Evolutionary conservation across 169 alveolate genomes (phyloP), one percentile per base, ranked within the genome.

Genomic region (Cryptosporidium bovis): DNA sequence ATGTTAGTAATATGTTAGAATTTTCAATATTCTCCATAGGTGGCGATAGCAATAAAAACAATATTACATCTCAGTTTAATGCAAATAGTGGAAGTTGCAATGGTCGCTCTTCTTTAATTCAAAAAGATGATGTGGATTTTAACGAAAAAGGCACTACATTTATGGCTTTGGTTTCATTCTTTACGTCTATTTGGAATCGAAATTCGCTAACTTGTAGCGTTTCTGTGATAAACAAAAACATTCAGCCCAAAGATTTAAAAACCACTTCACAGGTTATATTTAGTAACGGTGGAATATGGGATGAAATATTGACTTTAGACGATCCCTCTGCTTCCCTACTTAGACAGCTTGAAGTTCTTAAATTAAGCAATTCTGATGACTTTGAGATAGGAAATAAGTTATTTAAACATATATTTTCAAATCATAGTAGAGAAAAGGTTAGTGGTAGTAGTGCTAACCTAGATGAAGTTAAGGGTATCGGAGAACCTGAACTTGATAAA

Each of bases 211-310:
- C 87, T 3, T 77, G 87, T 24, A 77, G 64, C 40, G 87, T 77
- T 40, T 77, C 87, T 15, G 87, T 77, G 40, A 77, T 77, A n/a
- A 77, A 62, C 53, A 77, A 62, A 66, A 77, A 77, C 44, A 62
- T 77, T 36, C 87, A 77, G 65, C 87, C 87, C 5, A 77, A 77
- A 13, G 87, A 77, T 44, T 7, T 60, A 10, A 77, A 62, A 27
- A 60, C 71, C 2, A 66, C 44, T 27, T 60, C 87, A 4, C 87
- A 77, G 36, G 27, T 77, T 5, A 77, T 77, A 60, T 77, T 60
- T 53, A 77, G 92, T 36, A 94, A 91, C 66, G 95, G 95, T 16
- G 96, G 96, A 33, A 95, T 93, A 24, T 93, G 96, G 96, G 96
- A 93, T 69, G 95, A 92, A 46, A 51, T 93, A n/a, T 62, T 93